phyloP scores from a whole-genome alignment of 2,329 filamentous ascomycete genomes.

The Pestalotiopsis sp. region DNA sequence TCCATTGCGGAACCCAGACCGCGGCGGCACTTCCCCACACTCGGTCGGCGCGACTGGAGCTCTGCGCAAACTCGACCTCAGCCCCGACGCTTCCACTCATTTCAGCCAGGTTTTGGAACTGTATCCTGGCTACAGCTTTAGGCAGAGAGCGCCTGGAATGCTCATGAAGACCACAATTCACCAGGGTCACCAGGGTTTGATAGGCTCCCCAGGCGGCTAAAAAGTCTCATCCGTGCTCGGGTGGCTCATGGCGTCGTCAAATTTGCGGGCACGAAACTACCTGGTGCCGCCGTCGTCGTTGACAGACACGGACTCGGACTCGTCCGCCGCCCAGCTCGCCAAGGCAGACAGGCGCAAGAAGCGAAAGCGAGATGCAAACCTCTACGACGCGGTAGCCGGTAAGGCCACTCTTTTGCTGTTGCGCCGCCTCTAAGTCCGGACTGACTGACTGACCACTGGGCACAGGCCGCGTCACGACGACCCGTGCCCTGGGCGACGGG shows the following conservation, averaged over 20 bases:
- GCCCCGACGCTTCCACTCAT: no score
- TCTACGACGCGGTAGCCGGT: conserved; percentile 79
- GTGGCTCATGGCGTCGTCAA: conserved; percentile 26
- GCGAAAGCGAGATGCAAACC: conserved; percentile 45
- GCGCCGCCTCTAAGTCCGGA: not conserved
- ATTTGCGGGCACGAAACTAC: conserved; percentile 20
- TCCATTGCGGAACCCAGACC: not conserved
- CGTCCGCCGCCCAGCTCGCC: conserved; percentile 22
- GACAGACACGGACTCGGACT: conserved; percentile 19
- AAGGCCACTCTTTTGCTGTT: conserved; percentile 20
- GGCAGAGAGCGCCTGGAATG: no score
- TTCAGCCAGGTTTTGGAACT: no score
- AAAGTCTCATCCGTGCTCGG: conserved; percentile 17
- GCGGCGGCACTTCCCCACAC: not conserved
- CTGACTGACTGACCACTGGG: not conserved
- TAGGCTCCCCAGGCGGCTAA: not conserved
- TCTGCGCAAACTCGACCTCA: no score
- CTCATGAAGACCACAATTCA: no score
- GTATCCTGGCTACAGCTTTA: no score
- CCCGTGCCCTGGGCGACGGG: conserved; percentile 27
- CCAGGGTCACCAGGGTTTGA: no score
- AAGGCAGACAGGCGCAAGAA: conserved; percentile 22
- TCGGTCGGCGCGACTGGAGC: not conserved
- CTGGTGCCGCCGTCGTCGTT: conserved; percentile 18
- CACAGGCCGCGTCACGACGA: conserved; percentile 39